These are phyloP conservation scores for Pestalotiopsis sp. DNA, from an alignment of 2,329 filamentous ascomycete species.

Conservation along the genomic window DNA sequence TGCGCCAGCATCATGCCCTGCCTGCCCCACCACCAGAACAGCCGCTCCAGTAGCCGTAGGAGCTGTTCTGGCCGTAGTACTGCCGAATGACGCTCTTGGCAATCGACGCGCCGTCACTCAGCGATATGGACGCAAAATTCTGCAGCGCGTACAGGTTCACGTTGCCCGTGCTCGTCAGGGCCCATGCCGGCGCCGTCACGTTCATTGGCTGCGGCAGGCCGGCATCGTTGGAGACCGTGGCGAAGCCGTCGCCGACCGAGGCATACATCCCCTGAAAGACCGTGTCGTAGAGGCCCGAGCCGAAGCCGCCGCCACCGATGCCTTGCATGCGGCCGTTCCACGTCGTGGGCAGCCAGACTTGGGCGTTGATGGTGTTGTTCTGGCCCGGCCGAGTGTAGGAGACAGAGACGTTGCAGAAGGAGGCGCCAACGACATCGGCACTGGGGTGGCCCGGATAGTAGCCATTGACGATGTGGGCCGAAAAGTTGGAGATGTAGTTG, in stretches of 20 bases:
- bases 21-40: conserved; percentile 9
- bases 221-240: conserved; percentile 7
- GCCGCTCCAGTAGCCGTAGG: conserved; percentile 2
- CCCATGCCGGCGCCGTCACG: not conserved
- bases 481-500: conserved; percentile 3
- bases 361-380: conserved; percentile 1
- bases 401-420: conserved; percentile 15
- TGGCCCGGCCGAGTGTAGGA: conserved; percentile 13
- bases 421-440: not conserved
- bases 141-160: conserved; percentile 13
- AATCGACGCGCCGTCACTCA: conserved; percentile 6
- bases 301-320: conserved; percentile 7
- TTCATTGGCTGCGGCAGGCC: not conserved
- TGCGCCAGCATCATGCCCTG: conserved; percentile 10
- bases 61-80: not conserved
- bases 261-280: not conserved
- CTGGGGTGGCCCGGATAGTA: not conserved
- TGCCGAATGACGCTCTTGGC: not conserved
- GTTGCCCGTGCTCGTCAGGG: conserved; percentile 9
- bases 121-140: conserved; percentile 9
- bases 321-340: conserved; percentile 14
- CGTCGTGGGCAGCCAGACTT: conserved; percentile 4
- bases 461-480: not conserved
- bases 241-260: conserved; percentile 10
- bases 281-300: not conserved